Percentiles rank a stretch among this genome's conserved stretches.
Evolutionary conservation across 1,284 basidiomycete species (phyloP).

Genomic region (Waitea zeae): DNA sequence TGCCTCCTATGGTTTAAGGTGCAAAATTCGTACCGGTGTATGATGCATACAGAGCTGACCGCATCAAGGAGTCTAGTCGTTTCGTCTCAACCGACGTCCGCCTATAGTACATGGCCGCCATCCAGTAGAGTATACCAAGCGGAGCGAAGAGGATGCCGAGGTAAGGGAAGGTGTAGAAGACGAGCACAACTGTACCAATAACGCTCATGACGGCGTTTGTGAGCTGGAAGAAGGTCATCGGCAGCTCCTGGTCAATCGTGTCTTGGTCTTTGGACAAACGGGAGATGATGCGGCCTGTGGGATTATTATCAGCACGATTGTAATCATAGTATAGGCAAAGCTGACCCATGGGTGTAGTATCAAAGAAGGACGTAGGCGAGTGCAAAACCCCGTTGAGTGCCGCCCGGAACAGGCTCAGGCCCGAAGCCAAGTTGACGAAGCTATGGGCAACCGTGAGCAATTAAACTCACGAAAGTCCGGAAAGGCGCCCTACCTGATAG

Average conservation of each 20-base stretch:
- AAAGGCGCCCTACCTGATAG: constrained; percentile 21
- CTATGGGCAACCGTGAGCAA: not conserved
- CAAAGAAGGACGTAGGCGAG: constrained; percentile 80
- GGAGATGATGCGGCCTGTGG: constrained; percentile 15
- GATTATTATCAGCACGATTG: too few relatives aligned
- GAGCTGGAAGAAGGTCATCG: constrained; percentile 6
- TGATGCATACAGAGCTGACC: constrained; percentile 44
- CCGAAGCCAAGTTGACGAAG: not conserved
- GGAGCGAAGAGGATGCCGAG: constrained; percentile 43
- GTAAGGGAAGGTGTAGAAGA: constrained; percentile 26
- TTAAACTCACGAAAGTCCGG: not conserved
- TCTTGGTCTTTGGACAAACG: constrained; percentile 13
- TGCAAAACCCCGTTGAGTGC: constrained; percentile 50
- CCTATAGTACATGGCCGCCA: constrained; percentile 32
- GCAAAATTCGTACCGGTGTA: too few relatives aligned
- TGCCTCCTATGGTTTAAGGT: too few relatives aligned
- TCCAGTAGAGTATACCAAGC: constrained; percentile 28
- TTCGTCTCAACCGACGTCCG: constrained; percentile 47
- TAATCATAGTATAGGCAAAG: too few relatives aligned
- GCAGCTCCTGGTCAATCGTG: not conserved
- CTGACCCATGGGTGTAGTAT: constrained; percentile 50
- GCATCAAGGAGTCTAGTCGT: constrained; percentile 51
- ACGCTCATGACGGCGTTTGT: constrained; percentile 8
- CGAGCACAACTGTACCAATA: constrained; percentile 10
- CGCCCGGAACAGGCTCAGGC: constrained; percentile 12